Conservation (phyloP, 768 basidiomycete species). For the Tylopilus balloui region DNA sequence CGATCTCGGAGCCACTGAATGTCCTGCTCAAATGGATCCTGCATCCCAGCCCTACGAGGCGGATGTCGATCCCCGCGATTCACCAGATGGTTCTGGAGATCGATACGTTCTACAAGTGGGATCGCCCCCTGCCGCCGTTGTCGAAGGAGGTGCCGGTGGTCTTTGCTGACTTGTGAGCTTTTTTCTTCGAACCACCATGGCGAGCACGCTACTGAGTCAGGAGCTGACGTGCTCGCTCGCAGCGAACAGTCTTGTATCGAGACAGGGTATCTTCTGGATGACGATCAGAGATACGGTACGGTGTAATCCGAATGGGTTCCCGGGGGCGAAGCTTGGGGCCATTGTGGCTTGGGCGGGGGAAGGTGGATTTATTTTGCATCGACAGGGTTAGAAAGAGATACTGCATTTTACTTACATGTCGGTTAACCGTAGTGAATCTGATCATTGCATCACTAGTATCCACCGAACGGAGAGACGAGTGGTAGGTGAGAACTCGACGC, state of each 20-base stretch:
- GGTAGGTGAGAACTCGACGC: too few species aligned
- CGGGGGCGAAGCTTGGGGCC: not conserved
- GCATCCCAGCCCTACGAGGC: not conserved
- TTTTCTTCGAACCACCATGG: not conserved
- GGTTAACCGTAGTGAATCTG: not conserved
- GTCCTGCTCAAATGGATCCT: not conserved
- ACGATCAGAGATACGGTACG: not conserved
- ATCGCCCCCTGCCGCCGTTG: not conserved
- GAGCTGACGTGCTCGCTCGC: not conserved
- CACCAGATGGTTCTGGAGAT: not conserved
- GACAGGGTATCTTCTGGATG: not conserved
- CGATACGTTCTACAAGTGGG: not conserved
- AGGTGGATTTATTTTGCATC: not conserved
- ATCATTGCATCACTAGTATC: too few species aligned
- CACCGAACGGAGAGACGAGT: not conserved
- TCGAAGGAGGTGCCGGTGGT: not conserved
- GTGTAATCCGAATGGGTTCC: not conserved
- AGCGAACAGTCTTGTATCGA: not conserved
- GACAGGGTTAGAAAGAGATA: not conserved
- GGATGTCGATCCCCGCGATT: not conserved
- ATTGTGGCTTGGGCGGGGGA: not conserved
- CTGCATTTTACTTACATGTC: not conserved
- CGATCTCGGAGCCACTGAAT: conserved; percentile 7
- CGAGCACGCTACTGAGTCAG: not conserved
- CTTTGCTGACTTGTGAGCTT: not conserved